These are phyloP conservation scores for Phialocephala sp. DNA, from an alignment of 2,329 filamentous ascomycete species.

Conservation along the genomic window DNA sequence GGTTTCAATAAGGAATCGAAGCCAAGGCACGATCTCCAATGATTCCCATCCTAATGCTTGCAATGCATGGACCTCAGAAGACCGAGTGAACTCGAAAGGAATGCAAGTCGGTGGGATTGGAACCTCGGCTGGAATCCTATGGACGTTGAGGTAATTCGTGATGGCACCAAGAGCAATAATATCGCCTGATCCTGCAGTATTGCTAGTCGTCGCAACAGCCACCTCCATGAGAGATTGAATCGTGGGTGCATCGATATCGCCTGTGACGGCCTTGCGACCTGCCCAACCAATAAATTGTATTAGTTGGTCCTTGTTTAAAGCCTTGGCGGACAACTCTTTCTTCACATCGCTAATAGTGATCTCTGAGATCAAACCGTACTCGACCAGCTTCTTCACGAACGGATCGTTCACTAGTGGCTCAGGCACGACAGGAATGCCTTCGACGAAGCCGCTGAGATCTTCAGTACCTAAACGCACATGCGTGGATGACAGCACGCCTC, in stretches of 20 bases:
- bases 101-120: conserved; percentile 83
- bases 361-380: conserved; percentile 85
- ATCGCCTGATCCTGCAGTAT: conserved; percentile 64
- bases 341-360: conserved; percentile 89
- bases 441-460: conserved; percentile 74
- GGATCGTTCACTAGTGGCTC: conserved; percentile 73
- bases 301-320: conserved; percentile 79
- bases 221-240: conserved; percentile 77
- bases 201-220: conserved; percentile 73
- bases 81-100: conserved; percentile 81
- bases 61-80: conserved; percentile 69
- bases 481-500: conserved; percentile 83
- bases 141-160: conserved; percentile 74
- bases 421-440: conserved; percentile 86
- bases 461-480: conserved; percentile 78
- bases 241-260: conserved; percentile 73
- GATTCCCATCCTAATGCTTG: conserved; percentile 86
- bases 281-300: conserved; percentile 86
- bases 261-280: conserved; percentile 70
- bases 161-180: conserved; percentile 82
- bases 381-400: conserved; percentile 81
- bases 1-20: conserved; percentile 78
- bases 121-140: conserved; percentile 79
- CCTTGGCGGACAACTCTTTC: conserved; percentile 79
- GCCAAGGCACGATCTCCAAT: conserved; percentile 84